phyloP scores from a whole-genome alignment of 768 basidiomycete species.

The Suillus alpinus region DNA sequence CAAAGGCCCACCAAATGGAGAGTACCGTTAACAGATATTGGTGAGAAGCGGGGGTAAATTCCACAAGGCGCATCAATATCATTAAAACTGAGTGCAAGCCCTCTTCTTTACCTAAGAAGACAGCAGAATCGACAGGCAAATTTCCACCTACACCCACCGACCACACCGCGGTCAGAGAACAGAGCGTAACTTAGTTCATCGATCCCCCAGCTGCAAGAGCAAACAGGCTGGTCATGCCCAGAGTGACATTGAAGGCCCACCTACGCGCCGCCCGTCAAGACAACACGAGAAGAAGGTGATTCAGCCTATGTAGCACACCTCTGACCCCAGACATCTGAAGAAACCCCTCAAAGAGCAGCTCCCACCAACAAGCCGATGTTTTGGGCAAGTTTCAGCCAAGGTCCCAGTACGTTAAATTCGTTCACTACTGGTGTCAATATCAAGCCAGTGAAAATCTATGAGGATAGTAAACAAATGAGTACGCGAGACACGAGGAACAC shows the following conservation, averaged over 20 bases:
- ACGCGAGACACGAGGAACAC: background rate
- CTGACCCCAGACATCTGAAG: constrained; percentile 71
- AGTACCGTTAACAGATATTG: constrained; percentile 75
- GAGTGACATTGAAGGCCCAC: constrained; percentile 67
- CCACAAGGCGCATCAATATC: constrained; percentile 26
- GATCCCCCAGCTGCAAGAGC: constrained; percentile 62
- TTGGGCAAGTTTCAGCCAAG: constrained; percentile 65
- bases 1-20: constrained; percentile 80
- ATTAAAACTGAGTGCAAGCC: background rate
- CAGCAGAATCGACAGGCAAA: constrained; percentile 71
- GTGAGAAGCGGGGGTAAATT: constrained; percentile 68
- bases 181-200: constrained; percentile 48
- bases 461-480: background rate
- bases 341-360: constrained; percentile 65
- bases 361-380: constrained; percentile 72
- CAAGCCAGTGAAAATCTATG: constrained; percentile 60
- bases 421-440: constrained; percentile 61
- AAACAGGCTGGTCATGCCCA: constrained; percentile 66
- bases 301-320: too few species aligned
- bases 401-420: constrained; percentile 62
- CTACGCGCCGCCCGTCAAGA: constrained; percentile 29
- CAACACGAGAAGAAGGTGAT: background rate
- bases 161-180: constrained; percentile 53
- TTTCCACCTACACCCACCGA: constrained; percentile 74
- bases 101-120: constrained; percentile 62